Evolutionary conservation across 2,329 filamentous ascomycete genomes (phyloP), one percentile per base, ranked within the genome.

Genomic region (Aspergillus udagawae): DNA sequence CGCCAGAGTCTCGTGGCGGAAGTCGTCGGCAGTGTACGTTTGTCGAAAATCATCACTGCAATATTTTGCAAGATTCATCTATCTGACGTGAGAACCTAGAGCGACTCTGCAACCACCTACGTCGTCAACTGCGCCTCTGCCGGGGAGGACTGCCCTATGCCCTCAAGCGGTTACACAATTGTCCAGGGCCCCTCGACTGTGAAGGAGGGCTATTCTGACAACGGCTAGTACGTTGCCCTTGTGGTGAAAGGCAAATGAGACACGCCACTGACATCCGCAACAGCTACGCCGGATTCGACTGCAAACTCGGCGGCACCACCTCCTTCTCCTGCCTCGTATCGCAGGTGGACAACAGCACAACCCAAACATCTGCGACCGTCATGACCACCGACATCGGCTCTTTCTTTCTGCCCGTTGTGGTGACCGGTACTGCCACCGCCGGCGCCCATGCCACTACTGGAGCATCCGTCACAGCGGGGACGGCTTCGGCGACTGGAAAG

Each of bases 361-460:
- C 63, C 28, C 52, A 53, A 5, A 49, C 55, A n/a, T 49, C 49
- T 41, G 25, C 55, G 45, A 59, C 48, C 45, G 56, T 59, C 51
- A 51, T 67, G 29, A 65, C 63, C 60, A 60, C 62, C 64, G 47
- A 49, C 5, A 25, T 38, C 1, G 27, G 29, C 4, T 3, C 62
- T 20, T 38, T 55, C 17, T 57, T 48, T n/a, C 17, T 57, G 4
- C 28, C 59, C 35, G 56, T 47, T 25, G 44, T 47, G 20, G 44
- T 70, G 57, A 63, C 67, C 23, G 61, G 71, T 50, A 70, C 68
- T 10, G 55, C 65, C 21, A 60, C 63, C 23, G 62, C 56, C 48
- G 60, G 58, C 32, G 65, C 63, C 49, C 59, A 59, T 25, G 64
- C 65, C 20, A 54, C 64, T 4, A 65, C 64, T 3, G 32, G 32